Base-by-base conservation (phyloP, 208 protist genomes). In the Wallacemonas sp. region DNA sequence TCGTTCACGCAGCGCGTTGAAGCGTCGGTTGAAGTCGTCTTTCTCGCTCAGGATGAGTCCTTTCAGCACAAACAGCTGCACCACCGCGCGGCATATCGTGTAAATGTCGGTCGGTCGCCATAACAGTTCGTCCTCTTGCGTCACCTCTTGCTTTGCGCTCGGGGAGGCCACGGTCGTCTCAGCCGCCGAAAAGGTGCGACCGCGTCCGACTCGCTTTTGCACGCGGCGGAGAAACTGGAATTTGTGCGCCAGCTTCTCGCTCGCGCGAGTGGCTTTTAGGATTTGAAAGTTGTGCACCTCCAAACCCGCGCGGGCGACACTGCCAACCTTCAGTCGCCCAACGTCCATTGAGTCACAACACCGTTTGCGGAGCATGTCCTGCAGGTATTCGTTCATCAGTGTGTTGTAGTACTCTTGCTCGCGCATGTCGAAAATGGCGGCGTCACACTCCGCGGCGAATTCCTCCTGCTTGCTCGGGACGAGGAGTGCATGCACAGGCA, bases 341-440 rank as follows among this genome's bases (percentile, higher is more conserved):
- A 93, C 77, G 39, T 95, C 85, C 90, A 96, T 97, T 38, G 82
- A 67, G 26, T 93, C 87, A 66, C 80, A 95, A 72, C 90, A 96
- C 41, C 84, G 77, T 51, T 66, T 44, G 47, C 63, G 56, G 58
- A 96, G 80, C 5, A 47, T 80, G 44, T 91, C 70, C 49, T 91
- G 86, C 21, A 88, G 67, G 71, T 90, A 94, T 44, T 93, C 80
- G 61, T 94, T 95, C 30, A 79, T 39, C 15, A 94, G 71, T 17
- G 78, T 64, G 55, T 68, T 66, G 64, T 91, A 94, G 68, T 92
- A 89, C 49, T 90, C 80, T 11, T 77, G 60, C 58, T 88, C 79
- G 30, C 75, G 80, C 67, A 91, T 84, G 24, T 80, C 59, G 8
- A 81, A 49, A 26, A 93, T 82, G 28, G 77, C 73, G 12, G 66